Percentiles rank a stretch among this genome's conserved stretches.
These are phyloP conservation scores for Sclerotinia subarctica DNA, from an alignment of 2,329 filamentous ascomycete species.

Conservation along the genomic window DNA sequence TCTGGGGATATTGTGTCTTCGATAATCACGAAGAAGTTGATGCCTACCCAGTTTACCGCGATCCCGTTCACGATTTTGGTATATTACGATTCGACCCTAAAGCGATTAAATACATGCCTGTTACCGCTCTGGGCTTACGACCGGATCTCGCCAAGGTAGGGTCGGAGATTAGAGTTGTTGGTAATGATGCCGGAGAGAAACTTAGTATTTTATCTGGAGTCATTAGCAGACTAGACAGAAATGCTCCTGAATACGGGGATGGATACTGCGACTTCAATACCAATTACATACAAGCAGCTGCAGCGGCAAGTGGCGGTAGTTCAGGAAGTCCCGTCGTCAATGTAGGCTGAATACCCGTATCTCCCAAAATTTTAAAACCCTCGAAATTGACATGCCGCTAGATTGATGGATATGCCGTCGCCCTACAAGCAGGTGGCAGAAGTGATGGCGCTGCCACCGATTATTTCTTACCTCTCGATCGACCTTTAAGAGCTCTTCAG, in stretches of 20 bases:
- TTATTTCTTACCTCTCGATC: conserved; percentile 92
- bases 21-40: conserved; percentile 98
- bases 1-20: conserved; percentile 98
- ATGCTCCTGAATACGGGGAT: conserved; percentile 96
- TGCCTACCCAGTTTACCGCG: conserved; percentile 93
- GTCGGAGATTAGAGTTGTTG: conserved; percentile 91
- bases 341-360: conserved; percentile 21
- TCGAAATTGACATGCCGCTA: not conserved
- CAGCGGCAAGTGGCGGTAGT: conserved; percentile 92
- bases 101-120: conserved; percentile 94
- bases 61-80: conserved; percentile 97
- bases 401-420: conserved; percentile 86
- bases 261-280: conserved; percentile 97
- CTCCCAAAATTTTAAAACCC: not conserved
- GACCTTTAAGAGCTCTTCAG: conserved; percentile 80
- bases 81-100: conserved; percentile 95
- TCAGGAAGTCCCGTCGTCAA: conserved; percentile 98
- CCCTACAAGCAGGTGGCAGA: conserved; percentile 88
- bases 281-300: conserved; percentile 96
- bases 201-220: conserved; percentile 96
- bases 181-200: conserved; percentile 98
- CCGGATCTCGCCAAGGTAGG: conserved; percentile 89
- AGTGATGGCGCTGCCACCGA: conserved; percentile 95
- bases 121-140: conserved; percentile 73
- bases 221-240: conserved; percentile 91